Conservation (phyloP, 2,329 filamentous ascomycete species). For the Fusarium sp. region DNA sequence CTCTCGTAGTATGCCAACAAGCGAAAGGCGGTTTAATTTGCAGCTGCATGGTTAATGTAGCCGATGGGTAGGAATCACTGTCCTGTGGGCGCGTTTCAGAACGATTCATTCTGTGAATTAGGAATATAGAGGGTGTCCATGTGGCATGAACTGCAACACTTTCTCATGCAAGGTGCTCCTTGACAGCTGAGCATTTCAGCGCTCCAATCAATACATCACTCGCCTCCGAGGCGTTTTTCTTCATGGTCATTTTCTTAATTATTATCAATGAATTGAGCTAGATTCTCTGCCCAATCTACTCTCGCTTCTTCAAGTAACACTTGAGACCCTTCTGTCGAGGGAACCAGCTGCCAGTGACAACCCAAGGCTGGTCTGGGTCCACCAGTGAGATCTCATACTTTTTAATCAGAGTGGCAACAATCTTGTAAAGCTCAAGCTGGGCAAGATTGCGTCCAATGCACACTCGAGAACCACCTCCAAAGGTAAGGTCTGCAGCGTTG, state of each 20-base stretch:
- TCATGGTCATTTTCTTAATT: background rate
- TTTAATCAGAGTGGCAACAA: conserved; percentile 58
- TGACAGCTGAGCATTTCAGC: background rate
- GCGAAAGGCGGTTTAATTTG: background rate
- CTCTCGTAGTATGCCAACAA: background rate
- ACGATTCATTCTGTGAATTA: background rate
- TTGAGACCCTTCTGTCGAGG: conserved; percentile 5
- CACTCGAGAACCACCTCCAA: conserved; percentile 49
- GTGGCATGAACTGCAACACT: background rate
- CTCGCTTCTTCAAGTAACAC: conserved; percentile 6
- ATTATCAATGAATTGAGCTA: background rate
- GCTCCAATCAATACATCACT: background rate
- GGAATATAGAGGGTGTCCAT: background rate
- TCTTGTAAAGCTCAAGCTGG: conserved; percentile 50
- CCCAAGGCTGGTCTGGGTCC: conserved; percentile 28
- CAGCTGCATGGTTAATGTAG: background rate
- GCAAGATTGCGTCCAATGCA: conserved; percentile 52
- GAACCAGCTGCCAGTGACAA: conserved; percentile 23
- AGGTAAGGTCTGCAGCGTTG: conserved; percentile 51
- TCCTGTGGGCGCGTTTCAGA: background rate
- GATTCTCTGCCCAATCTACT: background rate
- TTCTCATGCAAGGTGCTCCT: background rate
- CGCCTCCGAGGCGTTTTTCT: background rate
- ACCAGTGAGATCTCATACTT: conserved; percentile 54
- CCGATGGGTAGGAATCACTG: background rate